Evolutionary conservation across 805 yeast genomes (phyloP).

Genomic region (Naumovozyma castellii): DNA sequence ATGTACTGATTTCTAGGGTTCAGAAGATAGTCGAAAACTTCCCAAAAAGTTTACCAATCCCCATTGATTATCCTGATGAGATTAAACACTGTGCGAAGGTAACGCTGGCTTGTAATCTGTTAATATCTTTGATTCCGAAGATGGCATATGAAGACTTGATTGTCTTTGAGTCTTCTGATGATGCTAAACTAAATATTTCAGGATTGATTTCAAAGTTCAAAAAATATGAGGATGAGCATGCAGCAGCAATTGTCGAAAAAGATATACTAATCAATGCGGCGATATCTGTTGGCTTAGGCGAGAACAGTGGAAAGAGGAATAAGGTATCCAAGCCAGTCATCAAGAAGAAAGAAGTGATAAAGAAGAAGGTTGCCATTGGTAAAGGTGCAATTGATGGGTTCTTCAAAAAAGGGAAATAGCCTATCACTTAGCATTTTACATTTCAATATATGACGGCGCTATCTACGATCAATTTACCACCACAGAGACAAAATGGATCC

Average conservation of each 20-base stretch:
- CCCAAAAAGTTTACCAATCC: conserved; percentile 31
- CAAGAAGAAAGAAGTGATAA: conserved; percentile 24
- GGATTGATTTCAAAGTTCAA: conserved; percentile 29
- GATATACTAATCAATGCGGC: conserved; percentile 27
- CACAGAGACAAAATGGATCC: too few relatives aligned
- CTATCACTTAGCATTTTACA: not conserved
- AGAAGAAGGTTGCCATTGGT: conserved; percentile 42
- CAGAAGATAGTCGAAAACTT: conserved; percentile 29
- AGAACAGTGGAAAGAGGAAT: conserved; percentile 6
- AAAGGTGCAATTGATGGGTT: conserved; percentile 65
- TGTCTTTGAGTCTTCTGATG: conserved; percentile 6
- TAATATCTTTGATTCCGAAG: conserved; percentile 42
- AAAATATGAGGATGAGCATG: conserved; percentile 14
- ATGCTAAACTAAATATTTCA: conserved; percentile 14
- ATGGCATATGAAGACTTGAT: conserved; percentile 28
- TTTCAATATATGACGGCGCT: too few relatives aligned
- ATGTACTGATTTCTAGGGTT: conserved; percentile 34
- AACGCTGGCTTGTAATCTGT: conserved; percentile 31
- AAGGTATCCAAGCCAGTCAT: conserved; percentile 16
- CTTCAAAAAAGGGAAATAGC: conserved; percentile 37
- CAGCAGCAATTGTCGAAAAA: conserved; percentile 17
- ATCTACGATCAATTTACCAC: too few relatives aligned
- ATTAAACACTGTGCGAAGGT: conserved; percentile 32
- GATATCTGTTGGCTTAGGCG: conserved; percentile 21
- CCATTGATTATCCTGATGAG: conserved; percentile 24